Evolutionary conservation across 1,284 basidiomycete genomes (phyloP), one percentile per base, ranked within the genome.

Genomic region (Afroboletus lepidellus): DNA sequence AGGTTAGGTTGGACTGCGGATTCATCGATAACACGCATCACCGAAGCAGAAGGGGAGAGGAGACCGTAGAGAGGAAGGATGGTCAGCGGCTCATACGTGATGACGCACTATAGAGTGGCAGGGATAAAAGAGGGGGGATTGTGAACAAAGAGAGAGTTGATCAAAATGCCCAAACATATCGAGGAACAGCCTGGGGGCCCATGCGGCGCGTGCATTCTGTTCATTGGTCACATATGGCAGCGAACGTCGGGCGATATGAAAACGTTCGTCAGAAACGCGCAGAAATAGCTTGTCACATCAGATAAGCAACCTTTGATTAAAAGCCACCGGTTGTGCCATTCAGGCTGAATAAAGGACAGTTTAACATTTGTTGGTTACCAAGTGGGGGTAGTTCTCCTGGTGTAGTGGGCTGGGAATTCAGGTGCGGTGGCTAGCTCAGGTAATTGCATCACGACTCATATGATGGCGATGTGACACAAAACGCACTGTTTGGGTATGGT

Each of bases 211-310:
- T 48, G 41, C 33, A 38, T 32, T n/a, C 24, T 15, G 8, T 44
- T 32, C 41, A 57, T 29, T 54, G 54, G 54, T 36, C 38, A 60
- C 44, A 42, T 47, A 51, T 42, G 15, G 46, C 27, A 18, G 46
- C 38, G 37, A 61, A 39, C 36, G 41, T 56, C 59, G 61, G 58
- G 65, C 61, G 59, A 62, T 63, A 67, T 65, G 61, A 60, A 51
- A 45, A 55, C 30, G 62, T 59, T 56, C 8, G 61, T 56, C 55
- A 63, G 55, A 54, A 42, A 46, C 18, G 25, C 3, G 39, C 64
- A 64, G 51, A 60, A 46, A 62, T 60, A 56, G 41, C 29, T 49
- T 30, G 6, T 33, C 20, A 23, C 53, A 62, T 63, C 65, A 67
- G 58, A 67, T 67, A 65, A 57, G 46, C 34, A 32, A n/a, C 42